Conservation (phyloP, 495 filamentous ascomycete species). For the Daldinia concentrica region DNA sequence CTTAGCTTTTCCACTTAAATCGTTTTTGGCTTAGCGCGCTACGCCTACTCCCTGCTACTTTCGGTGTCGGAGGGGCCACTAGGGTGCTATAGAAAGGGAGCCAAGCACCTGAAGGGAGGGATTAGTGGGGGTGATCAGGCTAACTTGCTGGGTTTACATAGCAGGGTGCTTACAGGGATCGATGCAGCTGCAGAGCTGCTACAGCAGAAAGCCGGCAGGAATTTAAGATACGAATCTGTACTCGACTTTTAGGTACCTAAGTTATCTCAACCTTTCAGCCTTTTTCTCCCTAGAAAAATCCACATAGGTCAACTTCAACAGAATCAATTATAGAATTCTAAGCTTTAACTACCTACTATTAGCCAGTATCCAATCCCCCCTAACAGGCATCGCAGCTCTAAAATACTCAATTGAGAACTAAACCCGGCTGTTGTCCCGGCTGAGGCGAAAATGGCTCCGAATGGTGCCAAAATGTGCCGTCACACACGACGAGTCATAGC, state of each 20-base stretch:
- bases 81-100: slow-evolving; percentile 10
- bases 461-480: slow-evolving; percentile 29
- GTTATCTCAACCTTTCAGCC: no score
- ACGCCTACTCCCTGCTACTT: slow-evolving; percentile 19
- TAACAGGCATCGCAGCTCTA: not conserved
- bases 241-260: not conserved
- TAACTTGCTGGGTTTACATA: not conserved
- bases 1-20: slow-evolving; percentile 25
- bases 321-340: not conserved
- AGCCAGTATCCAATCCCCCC: not conserved
- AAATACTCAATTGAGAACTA: not conserved
- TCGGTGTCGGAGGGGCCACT: slow-evolving; percentile 29
- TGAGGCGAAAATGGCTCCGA: slow-evolving; percentile 36
- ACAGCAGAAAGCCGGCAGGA: not conserved
- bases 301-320: not conserved
- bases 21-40: slow-evolving; percentile 34
- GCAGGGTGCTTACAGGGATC: not conserved
- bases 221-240: not conserved
- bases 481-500: slow-evolving; percentile 38
- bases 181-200: not conserved
- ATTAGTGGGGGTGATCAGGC: slow-evolving; percentile 8
- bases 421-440: slow-evolving; percentile 1
- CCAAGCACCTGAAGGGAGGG: slow-evolving; percentile 8
- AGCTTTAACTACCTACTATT: not conserved
- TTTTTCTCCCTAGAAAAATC: not conserved